A percentile compares a stretch with the other conserved stretches of the same genome.
These are phyloP conservation scores for Pouteria glomerata DNA, from an alignment of 148 eudicot species.

Conservation along the genomic window DNA sequence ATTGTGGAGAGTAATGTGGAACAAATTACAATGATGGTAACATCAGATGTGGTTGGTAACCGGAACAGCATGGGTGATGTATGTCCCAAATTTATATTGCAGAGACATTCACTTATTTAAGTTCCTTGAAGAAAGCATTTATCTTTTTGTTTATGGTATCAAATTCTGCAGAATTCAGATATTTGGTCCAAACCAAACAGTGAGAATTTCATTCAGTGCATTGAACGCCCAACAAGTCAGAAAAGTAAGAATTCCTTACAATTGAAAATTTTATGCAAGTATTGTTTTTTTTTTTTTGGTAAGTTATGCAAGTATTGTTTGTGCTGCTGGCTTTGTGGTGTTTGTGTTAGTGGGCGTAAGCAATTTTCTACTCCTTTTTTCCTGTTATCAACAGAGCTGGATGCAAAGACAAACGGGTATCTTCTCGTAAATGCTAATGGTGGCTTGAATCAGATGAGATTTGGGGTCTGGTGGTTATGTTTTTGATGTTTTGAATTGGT, in stretches of 20 bases:
- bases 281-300: too few relatives aligned
- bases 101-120: neutral
- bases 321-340: too few relatives aligned
- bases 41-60: slow-evolving; percentile 49
- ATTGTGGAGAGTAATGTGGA: slow-evolving; percentile 35
- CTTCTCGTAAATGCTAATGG: slow-evolving; percentile 95
- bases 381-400: slow-evolving; percentile 46
- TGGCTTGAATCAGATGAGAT: slow-evolving; percentile 99
- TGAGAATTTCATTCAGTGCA: slow-evolving; percentile 77
- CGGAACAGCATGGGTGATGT: slow-evolving; percentile 43
- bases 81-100: slow-evolving; percentile 24
- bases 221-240: slow-evolving; percentile 61
- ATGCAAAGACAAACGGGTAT: slow-evolving; percentile 68
- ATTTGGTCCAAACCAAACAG: slow-evolving; percentile 79
- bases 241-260: slow-evolving; percentile 46
- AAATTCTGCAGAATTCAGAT: slow-evolving; percentile 51
- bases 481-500: slow-evolving; percentile 12
- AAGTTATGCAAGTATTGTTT: too few relatives aligned
- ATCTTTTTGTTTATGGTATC: slow-evolving; percentile 19
- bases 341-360: neutral
- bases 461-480: slow-evolving; percentile 85
- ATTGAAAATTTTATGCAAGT: neutral
- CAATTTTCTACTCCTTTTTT: slow-evolving; percentile 12
- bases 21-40: slow-evolving; percentile 48
- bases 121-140: slow-evolving; percentile 2